Evolutionary conservation across 805 yeast genomes (phyloP).

Genomic region (Priceomyces haplophilus): DNA sequence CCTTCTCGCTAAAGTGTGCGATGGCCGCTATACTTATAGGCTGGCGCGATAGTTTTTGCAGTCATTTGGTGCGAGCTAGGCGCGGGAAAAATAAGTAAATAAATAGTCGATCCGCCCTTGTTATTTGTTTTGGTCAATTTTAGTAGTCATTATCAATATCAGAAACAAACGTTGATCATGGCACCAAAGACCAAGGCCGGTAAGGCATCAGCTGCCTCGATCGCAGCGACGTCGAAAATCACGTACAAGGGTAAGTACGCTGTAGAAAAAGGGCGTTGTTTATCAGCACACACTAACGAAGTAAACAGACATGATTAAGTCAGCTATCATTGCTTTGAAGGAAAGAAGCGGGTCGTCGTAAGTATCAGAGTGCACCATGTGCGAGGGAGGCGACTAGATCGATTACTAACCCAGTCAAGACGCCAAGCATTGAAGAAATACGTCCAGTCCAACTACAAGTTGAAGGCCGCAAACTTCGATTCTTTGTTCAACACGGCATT

Average conservation of each 20-base stretch:
- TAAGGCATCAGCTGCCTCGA: constrained; percentile 11
- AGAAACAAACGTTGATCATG: constrained; percentile 20
- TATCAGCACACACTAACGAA: constrained; percentile 8
- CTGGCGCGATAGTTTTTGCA: constrained; percentile 6
- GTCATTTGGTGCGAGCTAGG: neutral
- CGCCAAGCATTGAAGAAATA: constrained; percentile 88
- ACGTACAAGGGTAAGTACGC: constrained; percentile 46
- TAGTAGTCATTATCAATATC: constrained; percentile 4
- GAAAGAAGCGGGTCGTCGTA: constrained; percentile 79
- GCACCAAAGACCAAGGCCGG: constrained; percentile 32
- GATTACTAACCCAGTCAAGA: constrained; percentile 32
- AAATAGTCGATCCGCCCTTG: constrained; percentile 7
- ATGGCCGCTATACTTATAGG: neutral
- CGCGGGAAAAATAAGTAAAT: constrained; percentile 4
- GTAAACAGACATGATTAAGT: constrained; percentile 54
- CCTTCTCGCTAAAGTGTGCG: too few relatives aligned
- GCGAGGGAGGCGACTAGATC: neutral
- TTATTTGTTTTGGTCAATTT: constrained; percentile 9
- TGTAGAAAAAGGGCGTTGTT: constrained; percentile 1
- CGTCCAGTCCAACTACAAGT: constrained; percentile 60
- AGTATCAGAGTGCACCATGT: constrained; percentile 20
- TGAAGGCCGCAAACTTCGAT: constrained; percentile 66
- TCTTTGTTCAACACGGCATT: constrained; percentile 72
- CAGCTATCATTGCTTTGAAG: constrained; percentile 67
- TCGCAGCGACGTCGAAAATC: constrained; percentile 30